Base-by-base conservation (phyloP, 78 protist genomes). In the Blattamonas nauphoetae region DNA sequence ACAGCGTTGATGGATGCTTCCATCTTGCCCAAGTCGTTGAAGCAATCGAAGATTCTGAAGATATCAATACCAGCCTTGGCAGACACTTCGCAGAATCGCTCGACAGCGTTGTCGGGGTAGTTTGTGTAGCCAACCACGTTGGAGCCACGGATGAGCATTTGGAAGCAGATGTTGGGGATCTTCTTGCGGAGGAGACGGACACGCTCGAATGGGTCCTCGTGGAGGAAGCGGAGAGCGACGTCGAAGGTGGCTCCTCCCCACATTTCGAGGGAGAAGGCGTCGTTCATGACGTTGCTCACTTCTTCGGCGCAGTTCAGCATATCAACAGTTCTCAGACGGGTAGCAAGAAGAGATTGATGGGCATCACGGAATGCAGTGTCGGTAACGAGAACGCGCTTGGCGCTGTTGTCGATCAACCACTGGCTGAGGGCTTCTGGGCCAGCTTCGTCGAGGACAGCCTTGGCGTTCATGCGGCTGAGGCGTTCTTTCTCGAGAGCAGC, bases 201-300 rank as follows among this genome's bases (percentile, higher is more conserved):
- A 0, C 97, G 87, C 6, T 90, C 94, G 92, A 90, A 89, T 3
- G 96, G 95, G 86, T 90, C 85, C 88, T 94, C 96, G 71, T 63
- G 77, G 29, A 95, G 90, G 92, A 95, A 95, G 45, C 94, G 90
- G 32, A 93, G 88, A 41, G 92, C 44, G 2, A 95, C 97, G 82
- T 95, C 97, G 90, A 90, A 95, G 42, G 97, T 95, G 46, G 97
- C 97, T 43, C 97, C 97, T 3, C 97, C 97, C 95, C 95, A 95
- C 85, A 3, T 55, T 89, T 94, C 94, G 38, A 93, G 63, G 41
- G 89, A 78, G 84, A 77, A 34, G 55, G 45, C 41, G 45, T 83
- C 33, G 86, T 35, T 3, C 33, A 91, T 0, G 44, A 77, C 42
- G 33, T 81, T 44, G 11, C 94, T 84, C 5, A 91, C 89, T 45